phyloP scores from a whole-genome alignment of 2,329 filamentous ascomycete species.

The Aureobasidium pullulans region DNA sequence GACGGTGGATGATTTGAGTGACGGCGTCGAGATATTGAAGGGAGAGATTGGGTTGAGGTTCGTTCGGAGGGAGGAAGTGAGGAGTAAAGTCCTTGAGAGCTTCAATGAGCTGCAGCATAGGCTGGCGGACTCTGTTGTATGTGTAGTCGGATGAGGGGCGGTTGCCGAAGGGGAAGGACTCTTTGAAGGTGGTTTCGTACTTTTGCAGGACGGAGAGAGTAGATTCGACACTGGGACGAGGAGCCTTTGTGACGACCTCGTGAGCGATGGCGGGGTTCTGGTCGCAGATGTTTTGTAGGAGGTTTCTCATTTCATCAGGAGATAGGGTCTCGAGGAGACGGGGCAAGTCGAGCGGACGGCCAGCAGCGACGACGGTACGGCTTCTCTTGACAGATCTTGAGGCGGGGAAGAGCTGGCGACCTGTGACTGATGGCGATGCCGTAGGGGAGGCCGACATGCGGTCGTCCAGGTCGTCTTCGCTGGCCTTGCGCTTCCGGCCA shows the following conservation, averaged over 20 bases:
- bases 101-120: constrained; percentile 72
- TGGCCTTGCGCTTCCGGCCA: constrained; percentile 75
- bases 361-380: constrained; percentile 58
- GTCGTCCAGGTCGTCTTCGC: constrained; percentile 54
- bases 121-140: constrained; percentile 84
- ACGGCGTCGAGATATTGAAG: constrained; percentile 83
- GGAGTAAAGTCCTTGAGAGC: constrained; percentile 90
- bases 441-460: constrained; percentile 88
- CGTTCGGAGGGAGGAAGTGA: constrained; percentile 87
- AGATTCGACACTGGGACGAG: constrained; percentile 75
- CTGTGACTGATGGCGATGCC: constrained; percentile 67
- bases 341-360: constrained; percentile 57
- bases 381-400: constrained; percentile 60
- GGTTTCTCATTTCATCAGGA: constrained; percentile 70
- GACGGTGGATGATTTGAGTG: constrained; percentile 79
- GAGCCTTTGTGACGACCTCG: constrained; percentile 76
- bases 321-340: constrained; percentile 93
- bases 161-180: constrained; percentile 77
- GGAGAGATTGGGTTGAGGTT: constrained; percentile 74
- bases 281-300: constrained; percentile 88
- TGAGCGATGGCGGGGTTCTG: constrained; percentile 77
- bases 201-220: constrained; percentile 72
- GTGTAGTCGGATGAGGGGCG: constrained; percentile 83
- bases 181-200: constrained; percentile 72
- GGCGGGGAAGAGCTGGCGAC: constrained; percentile 45